Evolutionary conservation across 306 rosid species (phyloP), one percentile per base, ranked within the genome.

Genomic region (Prunus dulcis): DNA sequence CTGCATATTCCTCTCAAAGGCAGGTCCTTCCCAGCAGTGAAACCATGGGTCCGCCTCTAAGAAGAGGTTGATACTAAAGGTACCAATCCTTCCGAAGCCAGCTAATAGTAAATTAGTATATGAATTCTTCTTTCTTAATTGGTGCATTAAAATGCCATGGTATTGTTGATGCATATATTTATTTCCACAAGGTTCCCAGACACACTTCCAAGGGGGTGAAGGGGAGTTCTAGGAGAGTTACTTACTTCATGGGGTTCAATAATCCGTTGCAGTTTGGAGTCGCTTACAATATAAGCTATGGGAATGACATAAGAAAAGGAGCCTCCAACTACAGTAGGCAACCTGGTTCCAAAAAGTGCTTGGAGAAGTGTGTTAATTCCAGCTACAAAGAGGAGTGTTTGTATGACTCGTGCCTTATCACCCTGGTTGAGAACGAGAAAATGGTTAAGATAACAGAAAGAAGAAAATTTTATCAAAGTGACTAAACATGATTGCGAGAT

Each of bases 261-360:
- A 77, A 95, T 90, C 74, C 82, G 84, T 69, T 83, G 91, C 81
- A 95, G 76, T 3, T 89, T 84, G 68, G 90, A 84, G 86, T 95
- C 98, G n/a, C 77, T 77, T 27, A 92, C 80, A 15, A 95, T 92
- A 81, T 90, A 92, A 76, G 90, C 96, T 68, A 95, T 82, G 60
- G 98, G 98, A 79, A 88, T 27, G 32, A 92, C 81, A 82, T 89
- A 95, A n/a, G 97, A 95, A 82, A 78, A 95, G 68, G 98, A 92
- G 49, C 98, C 97, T 85, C 98, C 98, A 77, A 95, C 97, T 34
- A 95, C 97, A 11, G 97, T 88, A 5, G 98, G 98, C 82, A 95
- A 82, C 81, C 98, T 88, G 47, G 98, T 92, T 73, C 98, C 98
- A 22, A 95, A 95, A 64, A 95, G 98, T 14, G 98, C 89, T 89